Evolutionary conservation across 2,329 filamentous ascomycete species (phyloP).

Genomic region (Neurospora crassa): DNA sequence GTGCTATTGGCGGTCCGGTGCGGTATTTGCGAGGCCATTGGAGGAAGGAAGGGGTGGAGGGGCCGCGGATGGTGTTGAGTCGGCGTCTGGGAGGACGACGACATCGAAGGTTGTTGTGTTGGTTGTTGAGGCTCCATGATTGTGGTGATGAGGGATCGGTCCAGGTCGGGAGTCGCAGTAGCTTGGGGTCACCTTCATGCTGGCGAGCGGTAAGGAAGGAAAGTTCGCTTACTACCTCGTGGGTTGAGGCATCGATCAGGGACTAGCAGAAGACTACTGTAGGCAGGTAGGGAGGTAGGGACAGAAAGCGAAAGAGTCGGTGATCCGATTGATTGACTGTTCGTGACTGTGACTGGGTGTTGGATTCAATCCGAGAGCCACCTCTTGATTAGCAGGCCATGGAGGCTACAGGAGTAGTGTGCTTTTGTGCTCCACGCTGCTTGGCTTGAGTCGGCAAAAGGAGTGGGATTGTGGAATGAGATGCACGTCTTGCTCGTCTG

Average conservation of each 20-base stretch:
- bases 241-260: conserved; percentile 1
- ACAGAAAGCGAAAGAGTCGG: background rate
- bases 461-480: background rate
- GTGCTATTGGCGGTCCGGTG: conserved; percentile 45
- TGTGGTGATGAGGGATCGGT: conserved; percentile 8
- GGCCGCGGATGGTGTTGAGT: conserved; percentile 11
- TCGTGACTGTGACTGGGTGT: background rate
- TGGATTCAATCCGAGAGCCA: background rate
- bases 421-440: background rate
- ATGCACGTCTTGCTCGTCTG: background rate
- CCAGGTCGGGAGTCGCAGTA: conserved; percentile 2
- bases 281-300: background rate
- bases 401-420: background rate
- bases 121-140: conserved; percentile 19
- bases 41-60: conserved; percentile 26
- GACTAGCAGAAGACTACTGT: background rate
- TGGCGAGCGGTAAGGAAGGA: conserved; percentile 3
- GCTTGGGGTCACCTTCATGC: conserved; percentile 17
- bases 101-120: background rate
- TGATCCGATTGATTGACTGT: conserved; percentile 5
- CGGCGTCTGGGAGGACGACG: background rate
- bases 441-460: background rate
- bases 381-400: background rate
- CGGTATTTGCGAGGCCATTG: conserved; percentile 29
- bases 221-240: background rate